A percentile compares a stretch with the other conserved stretches of the same genome.
Conservation (phyloP, 208 protist species). For the Crithidia sp. region DNA sequence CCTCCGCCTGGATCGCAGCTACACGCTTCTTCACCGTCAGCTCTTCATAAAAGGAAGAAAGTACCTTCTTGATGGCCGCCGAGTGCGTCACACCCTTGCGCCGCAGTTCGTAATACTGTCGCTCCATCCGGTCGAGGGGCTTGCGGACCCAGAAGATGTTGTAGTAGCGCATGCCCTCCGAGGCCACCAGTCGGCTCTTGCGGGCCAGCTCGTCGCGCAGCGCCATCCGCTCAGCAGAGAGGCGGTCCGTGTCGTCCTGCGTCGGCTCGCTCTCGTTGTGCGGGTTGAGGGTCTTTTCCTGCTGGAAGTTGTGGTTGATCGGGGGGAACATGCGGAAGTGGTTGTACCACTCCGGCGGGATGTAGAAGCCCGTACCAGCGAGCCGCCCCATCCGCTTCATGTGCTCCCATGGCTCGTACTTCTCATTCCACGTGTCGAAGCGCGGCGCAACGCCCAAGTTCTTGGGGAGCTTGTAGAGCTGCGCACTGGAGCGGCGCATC, state of each 20-base stretch:
- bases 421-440: slow-evolving; percentile 90
- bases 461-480: slow-evolving; percentile 82
- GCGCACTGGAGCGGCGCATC: slow-evolving; percentile 47
- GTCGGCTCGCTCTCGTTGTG: slow-evolving; percentile 79
- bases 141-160: slow-evolving; percentile 94
- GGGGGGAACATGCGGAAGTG: slow-evolving; percentile 94
- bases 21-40: slow-evolving; percentile 86
- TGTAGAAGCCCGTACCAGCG: slow-evolving; percentile 92
- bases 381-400: slow-evolving; percentile 90
- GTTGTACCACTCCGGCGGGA: slow-evolving; percentile 92
- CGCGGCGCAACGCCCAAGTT: slow-evolving; percentile 89
- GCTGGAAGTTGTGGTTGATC: slow-evolving; percentile 88
- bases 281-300: slow-evolving; percentile 91
- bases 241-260: slow-evolving; percentile 64
- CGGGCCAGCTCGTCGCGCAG: slow-evolving; percentile 83
- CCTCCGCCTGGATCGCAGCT: slow-evolving; percentile 85
- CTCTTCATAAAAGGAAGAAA: slow-evolving; percentile 82
- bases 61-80: slow-evolving; percentile 78
- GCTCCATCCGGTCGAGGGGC: slow-evolving; percentile 92
- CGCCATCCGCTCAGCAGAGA: slow-evolving; percentile 66
- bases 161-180: slow-evolving; percentile 92
- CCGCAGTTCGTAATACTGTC: slow-evolving; percentile 84
- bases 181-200: slow-evolving; percentile 84
- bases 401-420: slow-evolving; percentile 92
- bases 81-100: slow-evolving; percentile 72